phyloP scores from a whole-genome alignment of 306 rosid species.

The Gynostemma pentaphyllum region DNA sequence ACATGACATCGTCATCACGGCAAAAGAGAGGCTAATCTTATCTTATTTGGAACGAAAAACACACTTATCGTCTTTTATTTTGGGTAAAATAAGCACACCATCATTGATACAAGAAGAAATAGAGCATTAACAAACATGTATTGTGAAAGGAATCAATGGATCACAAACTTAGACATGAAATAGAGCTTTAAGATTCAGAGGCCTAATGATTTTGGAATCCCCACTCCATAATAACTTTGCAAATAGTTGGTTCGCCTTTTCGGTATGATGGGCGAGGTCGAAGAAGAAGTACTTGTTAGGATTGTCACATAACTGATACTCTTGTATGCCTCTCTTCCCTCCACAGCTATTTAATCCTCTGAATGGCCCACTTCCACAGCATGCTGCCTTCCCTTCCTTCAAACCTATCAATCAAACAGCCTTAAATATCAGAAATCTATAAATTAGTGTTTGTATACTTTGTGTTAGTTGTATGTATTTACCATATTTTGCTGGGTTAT shows the following conservation, averaged over 20 bases:
- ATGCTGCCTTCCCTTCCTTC: too few species aligned
- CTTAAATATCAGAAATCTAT: not conserved
- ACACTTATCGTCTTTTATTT: not conserved
- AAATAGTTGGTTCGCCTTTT: slow-evolving; percentile 17
- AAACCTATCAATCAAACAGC: too few species aligned
- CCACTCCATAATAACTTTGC: slow-evolving; percentile 27
- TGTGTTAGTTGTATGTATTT: too few species aligned
- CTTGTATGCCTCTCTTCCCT: too few species aligned
- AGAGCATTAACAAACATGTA: not conserved
- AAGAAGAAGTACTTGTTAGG: slow-evolving; percentile 18
- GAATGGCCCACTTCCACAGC: too few species aligned
- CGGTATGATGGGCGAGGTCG: slow-evolving; percentile 24
- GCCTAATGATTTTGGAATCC: slow-evolving; percentile 9
- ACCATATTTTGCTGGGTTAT: too few species aligned
- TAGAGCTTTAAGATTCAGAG: slow-evolving; percentile 21
- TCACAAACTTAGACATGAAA: slow-evolving; percentile 1
- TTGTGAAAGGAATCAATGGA: not conserved
- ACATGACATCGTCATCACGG: not conserved
- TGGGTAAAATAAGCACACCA: not conserved
- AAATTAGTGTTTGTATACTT: too few species aligned
- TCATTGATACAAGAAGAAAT: not conserved
- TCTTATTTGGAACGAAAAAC: not conserved
- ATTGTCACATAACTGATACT: not conserved
- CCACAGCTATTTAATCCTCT: too few species aligned
- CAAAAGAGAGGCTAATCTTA: not conserved